These are phyloP conservation scores for Termitomyces sp. DNA, from an alignment of 768 basidiomycete genomes.

Conservation along the genomic window DNA sequence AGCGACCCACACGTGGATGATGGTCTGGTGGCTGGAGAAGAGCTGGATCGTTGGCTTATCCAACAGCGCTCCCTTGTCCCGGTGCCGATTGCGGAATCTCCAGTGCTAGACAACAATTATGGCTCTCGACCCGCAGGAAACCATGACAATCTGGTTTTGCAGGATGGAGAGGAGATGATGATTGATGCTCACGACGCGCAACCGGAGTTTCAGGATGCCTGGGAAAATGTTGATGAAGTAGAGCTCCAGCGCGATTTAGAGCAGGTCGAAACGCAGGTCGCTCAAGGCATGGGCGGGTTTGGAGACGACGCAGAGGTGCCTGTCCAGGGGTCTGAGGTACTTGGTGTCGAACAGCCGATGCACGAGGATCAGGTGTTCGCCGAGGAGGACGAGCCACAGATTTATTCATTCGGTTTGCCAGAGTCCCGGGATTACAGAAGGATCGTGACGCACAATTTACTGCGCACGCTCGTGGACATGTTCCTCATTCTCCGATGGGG, in stretches of 20 bases:
- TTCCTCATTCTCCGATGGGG: background rate
- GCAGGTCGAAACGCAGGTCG: background rate
- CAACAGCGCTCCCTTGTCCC: background rate
- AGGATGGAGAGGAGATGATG: too few species aligned
- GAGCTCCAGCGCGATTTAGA: background rate
- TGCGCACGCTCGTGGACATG: background rate
- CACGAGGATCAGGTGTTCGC: background rate
- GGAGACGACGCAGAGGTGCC: too few species aligned
- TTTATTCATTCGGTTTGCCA: background rate
- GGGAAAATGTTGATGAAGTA: background rate
- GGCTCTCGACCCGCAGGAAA: background rate
- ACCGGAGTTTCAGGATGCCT: too few species aligned
- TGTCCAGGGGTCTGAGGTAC: background rate
- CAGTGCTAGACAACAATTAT: background rate
- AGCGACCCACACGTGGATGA: background rate
- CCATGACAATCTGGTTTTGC: too few species aligned
- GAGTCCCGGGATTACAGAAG: background rate
- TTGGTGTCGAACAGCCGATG: background rate
- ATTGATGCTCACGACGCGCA: background rate
- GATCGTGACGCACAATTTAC: background rate
- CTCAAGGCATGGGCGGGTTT: too few species aligned
- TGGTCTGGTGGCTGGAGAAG: background rate
- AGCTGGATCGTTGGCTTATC: background rate
- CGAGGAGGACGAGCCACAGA: background rate
- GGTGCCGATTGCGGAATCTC: too few species aligned